Conservation (phyloP, 768 basidiomycete species). For the Boletus rubescentipes region DNA sequence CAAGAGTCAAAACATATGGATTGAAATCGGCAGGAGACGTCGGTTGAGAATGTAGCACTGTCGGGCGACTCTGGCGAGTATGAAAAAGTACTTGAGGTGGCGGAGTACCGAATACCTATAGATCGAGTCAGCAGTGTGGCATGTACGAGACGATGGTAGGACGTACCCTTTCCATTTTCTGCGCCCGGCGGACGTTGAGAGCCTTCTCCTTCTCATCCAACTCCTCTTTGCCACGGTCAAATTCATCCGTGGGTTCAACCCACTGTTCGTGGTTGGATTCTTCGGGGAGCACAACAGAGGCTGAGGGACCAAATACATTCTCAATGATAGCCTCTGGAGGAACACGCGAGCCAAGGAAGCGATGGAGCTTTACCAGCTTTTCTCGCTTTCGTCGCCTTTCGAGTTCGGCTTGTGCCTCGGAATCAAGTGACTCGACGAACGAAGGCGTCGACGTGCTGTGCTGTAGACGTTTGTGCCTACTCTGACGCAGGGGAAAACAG, state of each 20-base stretch:
- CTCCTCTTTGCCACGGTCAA: constrained; percentile 68
- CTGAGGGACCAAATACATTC: constrained; percentile 33
- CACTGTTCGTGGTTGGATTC: constrained; percentile 39
- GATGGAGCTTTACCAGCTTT: constrained; percentile 77
- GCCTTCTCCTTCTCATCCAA: constrained; percentile 74
- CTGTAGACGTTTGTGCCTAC: constrained; percentile 21
- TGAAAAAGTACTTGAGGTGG: constrained; percentile 81
- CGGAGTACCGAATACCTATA: constrained; percentile 75
- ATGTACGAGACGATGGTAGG: background rate
- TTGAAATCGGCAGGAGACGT: constrained; percentile 18
- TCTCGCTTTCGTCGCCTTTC: constrained; percentile 70
- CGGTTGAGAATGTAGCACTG: constrained; percentile 27
- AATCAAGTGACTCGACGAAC: constrained; percentile 47
- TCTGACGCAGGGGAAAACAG: constrained; percentile 28
- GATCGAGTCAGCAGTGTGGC: constrained; percentile 1
- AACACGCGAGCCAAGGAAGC: constrained; percentile 81
- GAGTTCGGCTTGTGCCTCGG: constrained; percentile 57
- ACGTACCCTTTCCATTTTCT: constrained; percentile 85
- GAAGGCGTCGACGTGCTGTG: constrained; percentile 45
- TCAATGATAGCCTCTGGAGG: constrained; percentile 68
- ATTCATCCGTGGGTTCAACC: constrained; percentile 48
- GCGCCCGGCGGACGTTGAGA: constrained; percentile 72
- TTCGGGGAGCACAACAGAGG: constrained; percentile 28
- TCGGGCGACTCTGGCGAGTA: constrained; percentile 51
- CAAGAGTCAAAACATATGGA: constrained; percentile 20